Percentiles rank a stretch among this genome's conserved stretches.
Conservation (phyloP, 2,329 filamentous ascomycete species). For the Fusarium torulosum region DNA sequence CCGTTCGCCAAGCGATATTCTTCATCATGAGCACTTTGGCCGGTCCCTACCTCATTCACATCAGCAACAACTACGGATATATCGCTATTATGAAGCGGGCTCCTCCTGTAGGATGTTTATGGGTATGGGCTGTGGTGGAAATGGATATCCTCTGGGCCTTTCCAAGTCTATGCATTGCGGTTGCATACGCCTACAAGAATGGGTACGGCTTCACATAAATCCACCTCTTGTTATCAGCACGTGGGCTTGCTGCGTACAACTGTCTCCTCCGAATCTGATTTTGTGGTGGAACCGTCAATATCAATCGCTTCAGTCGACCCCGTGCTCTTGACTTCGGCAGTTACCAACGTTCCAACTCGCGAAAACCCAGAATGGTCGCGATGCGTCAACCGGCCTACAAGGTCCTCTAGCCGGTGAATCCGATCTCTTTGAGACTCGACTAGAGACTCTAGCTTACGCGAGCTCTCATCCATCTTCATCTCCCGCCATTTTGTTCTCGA, state of each 20-base stretch:
- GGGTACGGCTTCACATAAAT: constrained; percentile 61
- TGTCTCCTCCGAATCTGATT: constrained; percentile 7
- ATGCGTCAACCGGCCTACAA: constrained; percentile 32
- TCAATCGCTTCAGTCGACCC: constrained; percentile 18
- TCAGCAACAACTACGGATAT: constrained; percentile 84
- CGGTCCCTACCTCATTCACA: constrained; percentile 84
- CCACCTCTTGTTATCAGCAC: not conserved
- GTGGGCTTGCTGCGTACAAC: not conserved
- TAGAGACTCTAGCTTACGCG: constrained; percentile 41
- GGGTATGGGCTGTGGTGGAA: constrained; percentile 94
- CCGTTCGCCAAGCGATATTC: constrained; percentile 72
- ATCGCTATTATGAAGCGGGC: constrained; percentile 91
- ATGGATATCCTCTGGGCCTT: constrained; percentile 77
- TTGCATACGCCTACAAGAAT: constrained; percentile 60
- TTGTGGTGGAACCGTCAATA: constrained; percentile 16
- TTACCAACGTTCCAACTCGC: constrained; percentile 27
- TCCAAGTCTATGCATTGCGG: constrained; percentile 62
- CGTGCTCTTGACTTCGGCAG: constrained; percentile 20
- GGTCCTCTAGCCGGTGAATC: constrained; percentile 40
- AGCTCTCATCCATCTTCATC: constrained; percentile 48
- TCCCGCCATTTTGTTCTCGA: constrained; percentile 50
- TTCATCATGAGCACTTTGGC: constrained; percentile 68
- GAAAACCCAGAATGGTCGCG: constrained; percentile 28
- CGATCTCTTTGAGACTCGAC: constrained; percentile 46
- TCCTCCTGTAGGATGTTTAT: constrained; percentile 88